Base-by-base conservation (phyloP, 352 stramenopile genomes). In the Globisporangium ultimum region DNA sequence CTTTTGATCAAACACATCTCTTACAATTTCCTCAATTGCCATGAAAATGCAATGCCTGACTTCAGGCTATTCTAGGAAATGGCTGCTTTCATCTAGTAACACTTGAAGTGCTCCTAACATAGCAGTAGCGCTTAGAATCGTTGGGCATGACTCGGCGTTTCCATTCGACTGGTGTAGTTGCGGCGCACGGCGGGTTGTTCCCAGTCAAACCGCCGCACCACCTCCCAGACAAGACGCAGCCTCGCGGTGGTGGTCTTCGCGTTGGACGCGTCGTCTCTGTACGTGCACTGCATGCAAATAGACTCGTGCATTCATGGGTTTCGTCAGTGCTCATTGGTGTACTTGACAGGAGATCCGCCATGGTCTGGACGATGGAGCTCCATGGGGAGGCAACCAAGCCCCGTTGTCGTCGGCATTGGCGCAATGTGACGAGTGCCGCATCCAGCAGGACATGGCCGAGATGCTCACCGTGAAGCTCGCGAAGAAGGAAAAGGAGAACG, bases 401-500 rank as follows among this genome's bases (percentile, higher is more conserved):
- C 68, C 61, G 40, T 43, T 43, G 14, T 55, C 73, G 47, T 54
- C 49, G 20, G 50, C 76, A 22, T 56, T 79, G 28, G 7, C 7
- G 15, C 76, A 83, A 36, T 66, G 76, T 34, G 78, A 80, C 53
- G 80, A 90, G 55, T 55, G 59, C 10, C 70, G 78, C 49, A 70
- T 88, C 34, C 76, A 87, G 52, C 66, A 85, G 5, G 72, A 85
- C 56, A 71, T 88, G 10, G 68, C 86, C 14, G 76, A 90, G 53
- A 80, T 90, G 66, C 73, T 90, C 18, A 80, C 73, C 0, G 53
- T 62, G 36, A 86, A 85, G 18, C 62, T 90, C 22, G 74, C 76
- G 0, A 84, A 86, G 58, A 82, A 82, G 24, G 80, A 88, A 53
- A 81, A 84, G 48, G 78, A 88, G 53, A 68, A 65, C 18, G 80